Evolutionary conservation across 768 basidiomycete species (phyloP).

Genomic region (Tubosaeta sp.): DNA sequence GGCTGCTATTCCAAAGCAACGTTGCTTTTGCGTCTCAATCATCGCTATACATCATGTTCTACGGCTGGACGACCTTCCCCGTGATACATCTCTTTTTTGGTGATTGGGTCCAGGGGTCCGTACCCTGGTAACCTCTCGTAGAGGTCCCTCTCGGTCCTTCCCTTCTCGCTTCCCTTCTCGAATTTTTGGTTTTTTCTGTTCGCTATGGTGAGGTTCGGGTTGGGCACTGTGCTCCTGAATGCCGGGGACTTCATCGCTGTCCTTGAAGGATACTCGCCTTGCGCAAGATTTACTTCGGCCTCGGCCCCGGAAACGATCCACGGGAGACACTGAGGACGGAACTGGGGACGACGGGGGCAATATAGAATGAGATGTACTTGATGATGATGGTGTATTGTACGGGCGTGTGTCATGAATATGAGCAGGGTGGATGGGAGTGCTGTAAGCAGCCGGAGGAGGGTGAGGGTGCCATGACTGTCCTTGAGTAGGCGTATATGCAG

Average conservation of each 20-base stretch:
- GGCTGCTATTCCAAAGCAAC: neutral
- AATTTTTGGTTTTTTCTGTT: constrained; percentile 3
- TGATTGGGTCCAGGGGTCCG: constrained; percentile 24
- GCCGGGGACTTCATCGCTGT: constrained; percentile 18
- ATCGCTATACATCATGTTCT: neutral
- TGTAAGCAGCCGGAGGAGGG: constrained; percentile 6
- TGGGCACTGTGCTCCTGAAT: constrained; percentile 6
- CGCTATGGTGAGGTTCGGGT: constrained; percentile 3
- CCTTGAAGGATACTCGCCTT: constrained; percentile 53
- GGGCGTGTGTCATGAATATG: constrained; percentile 17
- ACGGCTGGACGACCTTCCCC: constrained; percentile 20
- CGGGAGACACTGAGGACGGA: constrained; percentile 36
- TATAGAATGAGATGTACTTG: constrained; percentile 42
- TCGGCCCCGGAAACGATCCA: constrained; percentile 35
- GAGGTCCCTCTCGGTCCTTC: constrained; percentile 12
- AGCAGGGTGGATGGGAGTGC: constrained; percentile 7
- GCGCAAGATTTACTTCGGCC: constrained; percentile 50
- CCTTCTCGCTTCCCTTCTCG: constrained; percentile 13
- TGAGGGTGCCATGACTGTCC: constrained; percentile 21
- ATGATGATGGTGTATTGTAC: constrained; percentile 35
- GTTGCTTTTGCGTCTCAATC: too few relatives aligned
- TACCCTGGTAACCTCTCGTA: constrained; percentile 14
- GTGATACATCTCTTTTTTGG: constrained; percentile 12
- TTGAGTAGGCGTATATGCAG: constrained; percentile 13
- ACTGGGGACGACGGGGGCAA: constrained; percentile 53